Conservation (phyloP, 148 eudicot species). For the Spergularia marina region DNA sequence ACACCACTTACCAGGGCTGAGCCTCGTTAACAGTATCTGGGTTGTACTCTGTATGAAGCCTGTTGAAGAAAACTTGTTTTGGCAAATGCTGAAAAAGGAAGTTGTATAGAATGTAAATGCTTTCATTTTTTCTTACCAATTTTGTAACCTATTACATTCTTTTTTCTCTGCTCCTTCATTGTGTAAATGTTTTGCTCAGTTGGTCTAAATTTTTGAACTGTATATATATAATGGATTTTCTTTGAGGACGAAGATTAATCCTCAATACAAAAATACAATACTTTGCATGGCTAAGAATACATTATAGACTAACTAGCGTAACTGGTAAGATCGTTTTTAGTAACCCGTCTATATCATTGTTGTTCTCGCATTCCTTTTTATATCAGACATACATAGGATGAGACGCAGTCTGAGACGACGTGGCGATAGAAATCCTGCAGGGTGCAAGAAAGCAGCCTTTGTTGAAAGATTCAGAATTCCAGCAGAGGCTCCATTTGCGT, state of each 20-base stretch:
- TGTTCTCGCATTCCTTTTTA: too few relatives aligned
- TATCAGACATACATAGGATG: too few relatives aligned
- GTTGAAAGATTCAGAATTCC: slow-evolving; percentile 8
- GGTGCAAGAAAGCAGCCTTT: background rate
- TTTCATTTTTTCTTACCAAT: background rate
- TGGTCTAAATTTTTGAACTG: background rate
- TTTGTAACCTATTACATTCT: background rate
- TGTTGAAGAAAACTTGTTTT: background rate
- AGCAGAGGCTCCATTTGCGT: background rate
- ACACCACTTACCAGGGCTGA: slow-evolving; percentile 29
- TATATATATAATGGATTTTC: background rate
- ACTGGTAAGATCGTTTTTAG: too few relatives aligned
- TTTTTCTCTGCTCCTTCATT: background rate
- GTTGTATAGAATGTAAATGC: slow-evolving; percentile 16
- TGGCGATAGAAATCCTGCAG: too few relatives aligned
- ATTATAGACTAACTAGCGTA: too few relatives aligned
- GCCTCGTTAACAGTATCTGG: slow-evolving; percentile 21
- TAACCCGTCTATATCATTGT: too few relatives aligned
- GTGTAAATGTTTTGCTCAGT: slow-evolving; percentile 1
- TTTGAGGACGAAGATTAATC: background rate
- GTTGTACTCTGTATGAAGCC: too few relatives aligned
- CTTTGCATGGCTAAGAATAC: too few relatives aligned
- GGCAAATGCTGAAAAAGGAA: background rate
- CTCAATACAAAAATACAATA: background rate
- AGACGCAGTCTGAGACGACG: too few relatives aligned